Base-by-base conservation (phyloP, 345 rosid species). In the Salix brachista region DNA sequence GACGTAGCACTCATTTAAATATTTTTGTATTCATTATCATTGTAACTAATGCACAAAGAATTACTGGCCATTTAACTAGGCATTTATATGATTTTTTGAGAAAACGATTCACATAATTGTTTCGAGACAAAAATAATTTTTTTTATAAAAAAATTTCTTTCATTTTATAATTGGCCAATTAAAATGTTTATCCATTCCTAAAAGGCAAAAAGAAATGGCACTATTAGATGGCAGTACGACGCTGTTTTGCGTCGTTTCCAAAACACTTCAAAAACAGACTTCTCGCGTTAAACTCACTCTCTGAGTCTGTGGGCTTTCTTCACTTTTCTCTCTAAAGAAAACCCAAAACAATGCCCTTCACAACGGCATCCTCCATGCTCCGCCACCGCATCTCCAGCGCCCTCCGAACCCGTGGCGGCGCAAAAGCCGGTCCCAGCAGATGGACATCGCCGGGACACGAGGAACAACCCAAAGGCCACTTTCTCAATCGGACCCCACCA, bases 371-470 rank as follows among this genome's bases (percentile, higher is more conserved):
- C 69, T 17, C 75, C 86, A 81, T 87, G 79, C 86, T 95, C 81
- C 91, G 94, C 77, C 92, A 83, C 66, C 93, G 97, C 62, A 84
- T 90, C 69, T 75, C 90, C 46, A 85, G 94, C 21, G 78, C 90
- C 70, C 89, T 78, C 36, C 76, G 81, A 41, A 78, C 76, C 36
- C 81, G 84, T 16, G 71, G 80, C 3, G 81, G 77, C 60, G 81
- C 76, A 1, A 54, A 88, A 9, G 84, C 89, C 14, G 97, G 92
- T 0, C 85, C 97, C 3, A 92, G 96, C 84, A 86, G 97, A 5
- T 93, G 97, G 98, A 61, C 88, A 17, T 76, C 87, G 12, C 95
- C 95, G 0, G 99, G 99, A 23, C 98, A 96, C 79, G 95, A 96
- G 84, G 99, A 93, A 77, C 88, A 78, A 11, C 97, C 99, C 18